Percentiles rank a stretch among this genome's conserved stretches.
Conservation (phyloP, 1,284 basidiomycete genomes). For the Ustilago loliicola region DNA sequence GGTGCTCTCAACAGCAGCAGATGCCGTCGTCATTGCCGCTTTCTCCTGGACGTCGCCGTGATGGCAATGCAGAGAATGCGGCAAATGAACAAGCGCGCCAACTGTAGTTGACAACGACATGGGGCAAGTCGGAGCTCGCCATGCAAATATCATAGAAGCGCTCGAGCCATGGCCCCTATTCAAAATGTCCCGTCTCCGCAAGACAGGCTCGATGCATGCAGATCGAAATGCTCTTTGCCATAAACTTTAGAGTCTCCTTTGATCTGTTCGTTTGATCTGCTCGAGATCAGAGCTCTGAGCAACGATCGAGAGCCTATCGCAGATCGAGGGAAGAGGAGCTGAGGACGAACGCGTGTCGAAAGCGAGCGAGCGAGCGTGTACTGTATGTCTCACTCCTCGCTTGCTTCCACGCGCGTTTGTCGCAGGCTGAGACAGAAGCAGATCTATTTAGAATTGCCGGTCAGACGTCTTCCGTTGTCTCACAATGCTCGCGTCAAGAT, state of each 20-base stretch:
- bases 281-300: no score
- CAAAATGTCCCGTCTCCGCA: background rate
- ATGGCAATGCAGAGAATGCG: background rate
- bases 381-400: background rate
- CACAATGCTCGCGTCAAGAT: background rate
- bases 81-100: background rate
- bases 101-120: background rate
- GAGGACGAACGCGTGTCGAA: background rate
- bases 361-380: background rate
- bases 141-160: background rate
- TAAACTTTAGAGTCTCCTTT: no score
- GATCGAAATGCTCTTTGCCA: background rate
- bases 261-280: no score
- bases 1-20: background rate
- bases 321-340: no score
- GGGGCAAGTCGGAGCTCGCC: conserved; percentile 4
- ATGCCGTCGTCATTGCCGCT: background rate
- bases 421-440: background rate
- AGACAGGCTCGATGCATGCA: background rate
- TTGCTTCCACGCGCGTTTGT: conserved; percentile 7
- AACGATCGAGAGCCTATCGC: no score
- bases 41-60: background rate
- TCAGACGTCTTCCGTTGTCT: background rate
- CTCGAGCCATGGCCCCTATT: background rate
- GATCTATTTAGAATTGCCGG: conserved; percentile 1